A percentile compares a stretch with the other conserved stretches of the same genome.
Evolutionary conservation across 306 rosid species (phyloP).

Genomic region (Prunus mongolica): DNA sequence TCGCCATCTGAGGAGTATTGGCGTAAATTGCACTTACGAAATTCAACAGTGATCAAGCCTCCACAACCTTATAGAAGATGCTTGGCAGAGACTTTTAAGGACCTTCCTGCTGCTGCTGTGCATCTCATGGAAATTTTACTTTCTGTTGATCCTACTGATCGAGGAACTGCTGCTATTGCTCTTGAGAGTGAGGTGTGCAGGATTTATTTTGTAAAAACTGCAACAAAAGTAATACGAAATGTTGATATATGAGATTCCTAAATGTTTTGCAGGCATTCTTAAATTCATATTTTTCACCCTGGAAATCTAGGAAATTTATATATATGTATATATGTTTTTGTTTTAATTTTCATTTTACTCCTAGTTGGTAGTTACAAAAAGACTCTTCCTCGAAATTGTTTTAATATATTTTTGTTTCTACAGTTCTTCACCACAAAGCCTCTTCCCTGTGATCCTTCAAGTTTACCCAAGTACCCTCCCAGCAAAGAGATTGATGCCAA

Average conservation of each 20-base stretch:
- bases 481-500: slow-evolving; percentile 91
- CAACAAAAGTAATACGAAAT: neutral
- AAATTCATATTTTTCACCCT: neutral
- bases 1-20: slow-evolving; percentile 91
- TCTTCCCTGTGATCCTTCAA: slow-evolving; percentile 80
- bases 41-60: slow-evolving; percentile 66
- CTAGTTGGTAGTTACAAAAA: too few species aligned
- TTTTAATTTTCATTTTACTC: too few species aligned
- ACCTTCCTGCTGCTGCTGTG: slow-evolving; percentile 53
- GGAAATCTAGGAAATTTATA: neutral
- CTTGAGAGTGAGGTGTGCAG: slow-evolving; percentile 61
- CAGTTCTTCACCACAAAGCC: slow-evolving; percentile 83
- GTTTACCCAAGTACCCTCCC: slow-evolving; percentile 85
- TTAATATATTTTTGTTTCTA: slow-evolving; percentile 17
- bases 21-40: slow-evolving; percentile 54
- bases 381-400: neutral
- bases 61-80: slow-evolving; percentile 75
- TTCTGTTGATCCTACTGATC: slow-evolving; percentile 62
- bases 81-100: slow-evolving; percentile 69
- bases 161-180: slow-evolving; percentile 81
- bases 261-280: neutral
- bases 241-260: neutral
- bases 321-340: neutral
- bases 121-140: slow-evolving; percentile 76
- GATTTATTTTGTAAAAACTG: slow-evolving; percentile 11